These are phyloP conservation scores for Stagonosporopsis chrysanthemi DNA, from an alignment of 2,329 filamentous ascomycete genomes.

Conservation along the genomic window DNA sequence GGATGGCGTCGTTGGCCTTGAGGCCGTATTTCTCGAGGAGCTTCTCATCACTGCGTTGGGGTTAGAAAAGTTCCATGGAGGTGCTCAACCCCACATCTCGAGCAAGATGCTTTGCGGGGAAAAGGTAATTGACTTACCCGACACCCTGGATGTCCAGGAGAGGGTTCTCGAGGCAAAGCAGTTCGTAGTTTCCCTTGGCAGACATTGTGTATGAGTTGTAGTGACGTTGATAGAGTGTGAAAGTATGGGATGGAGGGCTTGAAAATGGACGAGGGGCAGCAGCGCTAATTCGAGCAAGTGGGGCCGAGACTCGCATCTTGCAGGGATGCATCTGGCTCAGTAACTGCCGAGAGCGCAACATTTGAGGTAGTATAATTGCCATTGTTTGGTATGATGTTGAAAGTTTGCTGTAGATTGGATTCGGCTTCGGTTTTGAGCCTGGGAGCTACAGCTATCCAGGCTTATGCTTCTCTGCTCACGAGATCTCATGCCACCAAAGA, in stretches of 20 bases:
- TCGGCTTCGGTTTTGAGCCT: background rate
- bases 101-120: background rate
- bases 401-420: background rate
- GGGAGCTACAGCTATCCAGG: too few relatives aligned
- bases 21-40: conserved; percentile 92
- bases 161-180: conserved; percentile 96
- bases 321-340: background rate
- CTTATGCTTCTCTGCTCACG: background rate
- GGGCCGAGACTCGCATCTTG: background rate
- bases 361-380: background rate
- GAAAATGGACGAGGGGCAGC: conserved; percentile 28
- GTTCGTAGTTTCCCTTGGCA: conserved; percentile 78
- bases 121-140: conserved; percentile 58
- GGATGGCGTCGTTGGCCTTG: conserved; percentile 97
- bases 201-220: conserved; percentile 66
- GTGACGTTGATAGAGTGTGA: conserved; percentile 27
- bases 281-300: conserved; percentile 22
- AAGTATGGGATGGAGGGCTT: conserved; percentile 28
- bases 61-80: conserved; percentile 33
- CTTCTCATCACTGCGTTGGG: conserved; percentile 70
- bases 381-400: background rate
- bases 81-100: conserved; percentile 18
- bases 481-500: conserved; percentile 8
- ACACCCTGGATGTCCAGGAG: conserved; percentile 94
- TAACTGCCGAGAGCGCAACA: conserved; percentile 9